Base-by-base conservation (phyloP, 306 rosid genomes). In the Sphenostylis stenocarpa region DNA sequence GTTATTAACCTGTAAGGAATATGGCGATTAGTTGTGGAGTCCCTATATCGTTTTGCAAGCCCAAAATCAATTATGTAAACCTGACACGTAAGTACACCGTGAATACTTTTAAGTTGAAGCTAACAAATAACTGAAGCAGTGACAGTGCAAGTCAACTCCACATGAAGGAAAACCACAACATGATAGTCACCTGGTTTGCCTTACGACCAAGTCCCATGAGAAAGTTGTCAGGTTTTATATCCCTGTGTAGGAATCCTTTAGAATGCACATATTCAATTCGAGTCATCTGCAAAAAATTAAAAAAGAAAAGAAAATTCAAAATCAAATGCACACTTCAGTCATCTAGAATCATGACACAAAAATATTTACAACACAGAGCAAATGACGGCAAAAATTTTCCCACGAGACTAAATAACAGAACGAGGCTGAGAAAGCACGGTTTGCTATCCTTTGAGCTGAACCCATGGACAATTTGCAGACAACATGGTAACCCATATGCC, bases 171-270 rank as follows among this genome's bases (percentile, higher is more conserved):
- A 58, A 77, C 17, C 49, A 31, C 20, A 67, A 68, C 62, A 23
- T 67, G 73, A 44, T 33, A 38, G 24, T 72, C 70, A 95, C 98
- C 97, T 90, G 98, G 83, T 92, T 95, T 68, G 98, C 98, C 84
- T 95, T 95, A 62, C 98, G 96, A 74, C 97, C 97, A 81, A 95
- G 97, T 52, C 98, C 97, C 98, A 95, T 95, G 57, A 95, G 96
- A 83, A 95, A 95, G 85, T 95, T 95, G 82, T 95, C 99, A 23
- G 99, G 99, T 77, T 95, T 95, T 55, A 95, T 86, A 70, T 95
- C 99, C 84, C 99, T 89, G 14, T 92, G 99, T 67, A 95, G 84
- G 72, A 84, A 95, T 44, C 99, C 99, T 79, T 92, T 95, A n/a
- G 99, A 92, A 80, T 95, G 99, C 73, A 86, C 91, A 67, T 88